Percentiles rank a stretch among this genome's conserved stretches.
Conservation (phyloP, 1,284 basidiomycete species). For the Marasmius sp. region DNA sequence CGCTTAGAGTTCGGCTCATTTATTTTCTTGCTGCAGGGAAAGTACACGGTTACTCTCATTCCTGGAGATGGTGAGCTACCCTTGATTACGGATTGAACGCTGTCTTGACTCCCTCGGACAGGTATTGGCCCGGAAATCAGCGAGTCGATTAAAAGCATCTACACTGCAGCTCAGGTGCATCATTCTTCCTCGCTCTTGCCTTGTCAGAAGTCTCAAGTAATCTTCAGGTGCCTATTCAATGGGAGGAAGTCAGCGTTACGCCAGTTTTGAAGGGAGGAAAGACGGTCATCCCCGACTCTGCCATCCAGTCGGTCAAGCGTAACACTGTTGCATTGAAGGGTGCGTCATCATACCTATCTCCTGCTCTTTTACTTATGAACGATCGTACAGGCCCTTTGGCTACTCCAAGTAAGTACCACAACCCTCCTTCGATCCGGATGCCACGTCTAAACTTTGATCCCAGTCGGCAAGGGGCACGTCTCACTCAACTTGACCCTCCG, state of each 20-base stretch:
- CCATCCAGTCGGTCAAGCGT: constrained; percentile 91
- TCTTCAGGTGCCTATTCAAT: constrained; percentile 87
- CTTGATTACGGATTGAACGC: constrained; percentile 23
- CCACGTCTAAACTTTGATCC: constrained; percentile 10
- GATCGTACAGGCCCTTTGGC: constrained; percentile 75
- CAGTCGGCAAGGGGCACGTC: constrained; percentile 98
- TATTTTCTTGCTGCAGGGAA: constrained; percentile 62
- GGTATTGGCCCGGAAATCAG: constrained; percentile 99
- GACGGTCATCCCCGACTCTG: constrained; percentile 93
- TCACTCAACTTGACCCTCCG: constrained; percentile 97
- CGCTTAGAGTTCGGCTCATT: constrained; percentile 2
- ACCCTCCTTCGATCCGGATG: neutral
- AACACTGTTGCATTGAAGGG: constrained; percentile 99
- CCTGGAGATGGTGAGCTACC: constrained; percentile 77
- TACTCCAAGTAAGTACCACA: constrained; percentile 73
- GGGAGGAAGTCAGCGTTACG: constrained; percentile 98
- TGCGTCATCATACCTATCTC: constrained; percentile 29
- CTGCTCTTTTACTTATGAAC: constrained; percentile 4
- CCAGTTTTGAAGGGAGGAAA: constrained; percentile 94
- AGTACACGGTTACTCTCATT: constrained; percentile 92
- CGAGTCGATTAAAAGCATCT: constrained; percentile 94
- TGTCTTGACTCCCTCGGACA: constrained; percentile 31
- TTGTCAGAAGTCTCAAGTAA: constrained; percentile 2
- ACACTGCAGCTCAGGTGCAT: constrained; percentile 78
- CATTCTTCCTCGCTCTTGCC: constrained; percentile 5